Evolutionary conservation across 2,329 filamentous ascomycete genomes (phyloP), one percentile per base, ranked within the genome.

Genomic region (Aspergillus jensenii): DNA sequence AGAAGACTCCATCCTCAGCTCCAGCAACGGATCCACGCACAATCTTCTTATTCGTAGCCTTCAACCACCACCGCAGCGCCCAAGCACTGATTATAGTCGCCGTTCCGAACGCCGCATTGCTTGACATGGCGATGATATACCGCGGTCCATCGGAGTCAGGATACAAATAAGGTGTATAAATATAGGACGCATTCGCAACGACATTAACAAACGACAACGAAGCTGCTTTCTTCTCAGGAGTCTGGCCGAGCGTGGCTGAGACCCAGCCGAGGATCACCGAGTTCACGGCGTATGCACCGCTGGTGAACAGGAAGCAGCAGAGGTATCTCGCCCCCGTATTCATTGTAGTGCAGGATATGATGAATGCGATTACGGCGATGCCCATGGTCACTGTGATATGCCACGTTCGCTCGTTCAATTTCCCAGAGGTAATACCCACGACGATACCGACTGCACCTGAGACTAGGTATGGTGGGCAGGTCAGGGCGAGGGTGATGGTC

Each of bases 401-500:
- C 63, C 62, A 65, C 9, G 62, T 65, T 31, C 65, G 60, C 55
- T 66, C 65, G 41, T 65, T 65, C 39, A 11, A 43, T 25, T 44
- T 43, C 1, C 39, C 50, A 7, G 39, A 43, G 0, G 37, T 43
- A 25, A 45, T 43, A 2, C 50, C 50, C 8, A 44, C 39, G 7
- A 35, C 15, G 27, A 52, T 17, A 1, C 37, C 39, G 8, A 44
- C 25, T 12, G 21, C 37, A 5, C 37, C 50, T 1, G 37, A 52
- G 12, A 61, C 48, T 9, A 63, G 25, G 23, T 60, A 63, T 9
- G 61, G 59, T 4, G 59, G 61, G 48, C 66, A 69, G 4, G 79
- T 83, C 3, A 83, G 73, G 1, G 79, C 75, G 2, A 83, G 71
- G 0, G 80, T 81, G 31, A 81, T 76, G 3, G 78, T 81, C 0